Evolutionary conservation across 1,139 yeast species (phyloP), one percentile per base, ranked within the genome.

Genomic region (Saccharomyces hybrid): DNA sequence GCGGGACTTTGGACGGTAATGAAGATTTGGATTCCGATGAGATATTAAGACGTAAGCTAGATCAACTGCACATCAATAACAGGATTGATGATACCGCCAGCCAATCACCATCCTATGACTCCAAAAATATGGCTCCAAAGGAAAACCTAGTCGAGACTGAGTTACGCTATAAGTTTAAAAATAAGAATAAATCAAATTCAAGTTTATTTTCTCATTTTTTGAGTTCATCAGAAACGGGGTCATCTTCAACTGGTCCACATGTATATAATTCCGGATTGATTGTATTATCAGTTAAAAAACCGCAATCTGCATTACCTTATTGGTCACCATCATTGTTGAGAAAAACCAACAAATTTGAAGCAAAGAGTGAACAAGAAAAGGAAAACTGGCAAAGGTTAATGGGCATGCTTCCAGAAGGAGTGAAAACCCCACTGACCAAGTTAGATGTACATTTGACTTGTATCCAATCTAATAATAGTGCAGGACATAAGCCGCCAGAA

Each of bases 271-370:
- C 62, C 5, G 69, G 70, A 9, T 52, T 66, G 27, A 61, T 66
- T 8, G 56, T 64, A 9, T 20, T 64, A 14, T 54, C 60, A 6
- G 53, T 61, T 9, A 51, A 56, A 16, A 57, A 63, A 9, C 69
- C 69, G 1, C 51, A 57, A 25, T 60, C 57, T 49, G 71, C 73
- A 52, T 54, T 73, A 16, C 74, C 75, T 3, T 73, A 77, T 54
- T 58, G 67, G 34, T 64, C 70, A 8, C 75, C 76, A 27, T 58
- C 69, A 4, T 56, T 73, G 49, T 58, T 73, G 23, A 61, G 64
- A 49, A 68, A 68, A 55, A 63, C 69, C 1, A 70, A 71, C 54
- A 58, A 54, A 49, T 59, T 61, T 51, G 63, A 62, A 31, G 56
- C 53, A 52, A 69, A 60, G 55, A 66, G 54, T 56, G 64, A 53